These are phyloP conservation scores for Botrytis paeoniae DNA, from an alignment of 2,329 filamentous ascomycete genomes.

Conservation along the genomic window DNA sequence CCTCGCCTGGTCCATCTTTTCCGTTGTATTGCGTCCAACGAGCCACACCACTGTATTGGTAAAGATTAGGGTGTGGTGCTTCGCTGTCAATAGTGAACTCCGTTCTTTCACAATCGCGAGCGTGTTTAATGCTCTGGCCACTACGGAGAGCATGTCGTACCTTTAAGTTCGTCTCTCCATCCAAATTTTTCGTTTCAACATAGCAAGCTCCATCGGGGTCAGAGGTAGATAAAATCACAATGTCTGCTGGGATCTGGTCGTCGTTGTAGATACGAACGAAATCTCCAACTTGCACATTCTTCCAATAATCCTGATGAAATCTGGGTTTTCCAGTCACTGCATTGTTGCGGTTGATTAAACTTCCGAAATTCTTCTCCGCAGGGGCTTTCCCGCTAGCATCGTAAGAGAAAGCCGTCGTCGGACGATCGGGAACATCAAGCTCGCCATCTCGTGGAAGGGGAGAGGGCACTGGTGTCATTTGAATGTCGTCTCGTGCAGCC, in stretches of 20 bases:
- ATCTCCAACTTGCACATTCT: slow-evolving; percentile 90
- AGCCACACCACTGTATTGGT: slow-evolving; percentile 88
- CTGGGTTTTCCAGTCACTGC: slow-evolving; percentile 67
- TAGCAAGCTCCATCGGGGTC: slow-evolving; percentile 94
- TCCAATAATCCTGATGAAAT: slow-evolving; percentile 94
- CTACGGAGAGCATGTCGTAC: slow-evolving; percentile 88
- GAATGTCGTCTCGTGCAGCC: slow-evolving; percentile 67
- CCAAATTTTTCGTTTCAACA: slow-evolving; percentile 96
- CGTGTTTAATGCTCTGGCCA: slow-evolving; percentile 78
- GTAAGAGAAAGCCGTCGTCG: slow-evolving; percentile 39
- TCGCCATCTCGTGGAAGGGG: slow-evolving; percentile 54
- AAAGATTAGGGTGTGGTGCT: slow-evolving; percentile 86
- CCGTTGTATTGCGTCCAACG: slow-evolving; percentile 76
- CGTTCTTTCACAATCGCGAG: slow-evolving; percentile 84
- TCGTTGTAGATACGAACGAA: slow-evolving; percentile 96
- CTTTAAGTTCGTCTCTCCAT: slow-evolving; percentile 97
- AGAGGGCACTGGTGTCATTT: slow-evolving; percentile 93
- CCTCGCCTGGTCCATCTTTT: slow-evolving; percentile 58
- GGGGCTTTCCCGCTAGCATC: slow-evolving; percentile 40
- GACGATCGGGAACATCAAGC: slow-evolving; percentile 35
- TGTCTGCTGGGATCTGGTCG: slow-evolving; percentile 89
- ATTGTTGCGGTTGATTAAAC: slow-evolving; percentile 69
- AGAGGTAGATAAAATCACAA: slow-evolving; percentile 89
- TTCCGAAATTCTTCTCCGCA: slow-evolving; percentile 54
- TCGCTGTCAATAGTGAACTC: slow-evolving; percentile 90